Percentiles rank a stretch among this genome's conserved stretches.
phyloP scores from a whole-genome alignment of 1,284 basidiomycete genomes.

The Uromyces viciae-fabae region DNA sequence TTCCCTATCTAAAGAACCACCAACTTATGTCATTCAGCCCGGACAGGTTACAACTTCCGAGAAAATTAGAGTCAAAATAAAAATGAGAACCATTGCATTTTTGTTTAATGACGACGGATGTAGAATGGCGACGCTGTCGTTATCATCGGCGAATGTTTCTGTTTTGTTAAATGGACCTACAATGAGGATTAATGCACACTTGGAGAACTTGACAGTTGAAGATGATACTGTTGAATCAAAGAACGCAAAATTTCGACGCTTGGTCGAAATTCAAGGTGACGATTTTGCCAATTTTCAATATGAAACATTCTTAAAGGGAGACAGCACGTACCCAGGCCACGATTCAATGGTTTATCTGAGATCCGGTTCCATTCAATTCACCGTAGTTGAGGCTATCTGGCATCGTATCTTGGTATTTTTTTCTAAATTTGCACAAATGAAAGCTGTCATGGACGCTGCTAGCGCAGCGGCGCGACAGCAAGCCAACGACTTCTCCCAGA shows the following conservation, averaged over 20 bases:
- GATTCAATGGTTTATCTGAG: slow-evolving; percentile 80
- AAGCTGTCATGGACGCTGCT: slow-evolving; percentile 87
- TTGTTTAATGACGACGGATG: slow-evolving; percentile 73
- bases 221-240: slow-evolving; percentile 68
- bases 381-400: slow-evolving; percentile 81
- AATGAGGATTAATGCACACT: slow-evolving; percentile 73
- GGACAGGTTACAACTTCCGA: slow-evolving; percentile 52
- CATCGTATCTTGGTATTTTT: slow-evolving; percentile 81
- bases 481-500: slow-evolving; percentile 69
- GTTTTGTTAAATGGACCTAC: slow-evolving; percentile 72
- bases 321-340: slow-evolving; percentile 71
- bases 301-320: slow-evolving; percentile 74
- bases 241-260: slow-evolving; percentile 67
- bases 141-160: slow-evolving; percentile 86
- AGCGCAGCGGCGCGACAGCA: slow-evolving; percentile 85
- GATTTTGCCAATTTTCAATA: slow-evolving; percentile 94
- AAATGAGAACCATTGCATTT: slow-evolving; percentile 80
- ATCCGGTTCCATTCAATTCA: slow-evolving; percentile 85
- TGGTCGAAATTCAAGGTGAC: slow-evolving; percentile 90
- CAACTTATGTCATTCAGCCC: background rate
- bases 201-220: slow-evolving; percentile 78
- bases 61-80: slow-evolving; percentile 78
- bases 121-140: slow-evolving; percentile 76
- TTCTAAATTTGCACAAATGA: slow-evolving; percentile 72
- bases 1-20: slow-evolving; percentile 20